phyloP scores from a whole-genome alignment of 2,329 filamentous ascomycete genomes.

The Neonectria ditissima region DNA sequence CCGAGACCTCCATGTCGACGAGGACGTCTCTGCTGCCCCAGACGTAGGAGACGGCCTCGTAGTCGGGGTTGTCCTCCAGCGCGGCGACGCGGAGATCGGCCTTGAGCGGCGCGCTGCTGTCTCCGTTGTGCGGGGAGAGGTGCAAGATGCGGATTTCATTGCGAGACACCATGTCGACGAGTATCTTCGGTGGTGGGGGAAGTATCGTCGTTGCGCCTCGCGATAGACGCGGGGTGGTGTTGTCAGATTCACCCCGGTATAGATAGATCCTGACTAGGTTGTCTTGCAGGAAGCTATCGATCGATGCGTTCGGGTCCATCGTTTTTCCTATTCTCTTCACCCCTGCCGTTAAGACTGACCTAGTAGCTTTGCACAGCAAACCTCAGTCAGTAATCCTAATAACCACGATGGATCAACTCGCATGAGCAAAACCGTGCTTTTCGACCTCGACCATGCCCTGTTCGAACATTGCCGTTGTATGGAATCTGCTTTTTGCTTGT shows the following conservation, averaged over 20 bases:
- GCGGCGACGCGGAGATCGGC: slow-evolving; percentile 7
- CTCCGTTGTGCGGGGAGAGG: slow-evolving; percentile 12
- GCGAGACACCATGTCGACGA: slow-evolving; percentile 1
- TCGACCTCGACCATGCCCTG: too few species aligned
- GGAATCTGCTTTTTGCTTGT: too few species aligned
- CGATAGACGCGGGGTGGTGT: neutral
- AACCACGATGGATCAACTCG: too few species aligned
- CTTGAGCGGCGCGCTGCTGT: slow-evolving; percentile 8
- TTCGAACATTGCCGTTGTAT: too few species aligned
- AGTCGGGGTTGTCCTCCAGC: slow-evolving; percentile 14
- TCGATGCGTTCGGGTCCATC: neutral
- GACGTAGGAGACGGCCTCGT: slow-evolving; percentile 27
- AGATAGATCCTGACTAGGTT: neutral
- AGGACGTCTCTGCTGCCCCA: slow-evolving; percentile 20
- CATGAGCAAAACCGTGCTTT: too few species aligned
- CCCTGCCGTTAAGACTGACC: too few species aligned
- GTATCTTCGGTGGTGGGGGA: neutral
- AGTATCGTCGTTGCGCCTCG: neutral
- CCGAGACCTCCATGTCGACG: slow-evolving; percentile 17
- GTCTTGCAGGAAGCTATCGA: neutral
- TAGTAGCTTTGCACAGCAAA: too few species aligned
- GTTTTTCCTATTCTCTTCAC: too few species aligned
- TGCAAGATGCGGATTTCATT: slow-evolving; percentile 21
- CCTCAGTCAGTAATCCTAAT: too few species aligned
- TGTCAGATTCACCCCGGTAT: neutral